Evolutionary conservation across 331 rosid genomes (phyloP).

Genomic region (Acacia concinna): DNA sequence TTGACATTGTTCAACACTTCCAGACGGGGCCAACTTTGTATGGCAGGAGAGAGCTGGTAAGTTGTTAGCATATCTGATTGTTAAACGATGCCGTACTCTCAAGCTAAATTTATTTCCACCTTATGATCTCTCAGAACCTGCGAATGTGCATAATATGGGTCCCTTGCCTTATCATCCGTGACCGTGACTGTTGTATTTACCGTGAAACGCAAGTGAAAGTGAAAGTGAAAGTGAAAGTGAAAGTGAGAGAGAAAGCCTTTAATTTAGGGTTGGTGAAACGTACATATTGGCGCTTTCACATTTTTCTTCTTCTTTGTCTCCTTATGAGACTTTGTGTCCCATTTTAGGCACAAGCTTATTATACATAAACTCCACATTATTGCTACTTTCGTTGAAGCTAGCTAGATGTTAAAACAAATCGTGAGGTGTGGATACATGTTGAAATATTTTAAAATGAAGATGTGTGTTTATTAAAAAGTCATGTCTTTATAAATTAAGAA

Average conservation of each 20-base stretch:
- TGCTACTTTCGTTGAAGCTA: too few relatives aligned
- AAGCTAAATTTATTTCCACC: too few relatives aligned
- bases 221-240: background rate
- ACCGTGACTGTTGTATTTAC: background rate
- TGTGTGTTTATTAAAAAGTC: too few relatives aligned
- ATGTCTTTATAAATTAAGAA: too few relatives aligned
- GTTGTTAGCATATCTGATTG: background rate
- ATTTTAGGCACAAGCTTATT: too few relatives aligned
- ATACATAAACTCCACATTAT: too few relatives aligned
- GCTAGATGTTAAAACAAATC: too few relatives aligned
- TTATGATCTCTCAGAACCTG: slow-evolving; percentile 37
- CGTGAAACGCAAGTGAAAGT: background rate
- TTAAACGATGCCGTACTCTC: too few relatives aligned
- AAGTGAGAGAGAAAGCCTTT: slow-evolving; percentile 1
- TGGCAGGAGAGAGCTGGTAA: background rate
- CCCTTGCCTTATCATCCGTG: background rate
- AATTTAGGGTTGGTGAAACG: too few relatives aligned
- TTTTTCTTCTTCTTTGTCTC: background rate
- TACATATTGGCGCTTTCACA: background rate
- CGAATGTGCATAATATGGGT: background rate
- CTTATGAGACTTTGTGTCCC: too few relatives aligned
- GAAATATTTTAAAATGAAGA: too few relatives aligned
- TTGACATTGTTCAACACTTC: background rate
- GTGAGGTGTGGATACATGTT: too few relatives aligned
- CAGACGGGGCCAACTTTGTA: background rate